Base-by-base conservation (phyloP, 208 protist species). In the Acanthamoeba healyi region DNA sequence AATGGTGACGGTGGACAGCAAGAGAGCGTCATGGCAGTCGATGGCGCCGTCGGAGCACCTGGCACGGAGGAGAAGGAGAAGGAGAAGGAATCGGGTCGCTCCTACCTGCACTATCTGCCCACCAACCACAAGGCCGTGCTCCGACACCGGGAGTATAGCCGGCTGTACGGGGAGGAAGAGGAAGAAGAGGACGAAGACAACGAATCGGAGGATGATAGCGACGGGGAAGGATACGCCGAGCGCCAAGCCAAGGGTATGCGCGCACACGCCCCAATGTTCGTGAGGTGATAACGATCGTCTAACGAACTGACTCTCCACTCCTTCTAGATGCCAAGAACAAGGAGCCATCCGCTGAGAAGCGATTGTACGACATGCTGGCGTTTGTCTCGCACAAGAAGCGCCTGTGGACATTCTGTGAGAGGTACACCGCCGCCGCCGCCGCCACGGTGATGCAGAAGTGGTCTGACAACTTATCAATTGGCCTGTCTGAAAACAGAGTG, bases 101-200 rank as follows among this genome's bases (percentile, higher is more conserved):
- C 42, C 70, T 26, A n/a, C n/a, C n/a, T n/a, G n/a, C n/a, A 14
- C 34, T 79, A 79, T 36, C 70, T 79, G 70, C 70, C 70, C 36
- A 79, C 70, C 36, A 44, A 79, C 10, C 70, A 79, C 38, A 6
- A 44, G 38, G 70, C 70, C 19, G 70, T 79, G 70, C 70, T 79
- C 14, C 70, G 38, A 15, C 70, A 79, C 38, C 32, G 32, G 22
- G 14, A 24, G 10, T 79, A 79, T 19, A 0, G 22, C 17, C 26
- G 24, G 70, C 19, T 24, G 22, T 46, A 38, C 36, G 70, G 24
- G 34, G 70, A 42, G 0, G 32, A 79, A 7, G 70, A 74, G 32
- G 65, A 79, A 38, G 70, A 79, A 42, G 70, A 79, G 70, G n/a
- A 46, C 70, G 36, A 79, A 2, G 70, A 46, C 0, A n/a, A 67